Evolutionary conservation across 495 filamentous ascomycete species (phyloP).

Genomic region (Cetradonia linearis): DNA sequence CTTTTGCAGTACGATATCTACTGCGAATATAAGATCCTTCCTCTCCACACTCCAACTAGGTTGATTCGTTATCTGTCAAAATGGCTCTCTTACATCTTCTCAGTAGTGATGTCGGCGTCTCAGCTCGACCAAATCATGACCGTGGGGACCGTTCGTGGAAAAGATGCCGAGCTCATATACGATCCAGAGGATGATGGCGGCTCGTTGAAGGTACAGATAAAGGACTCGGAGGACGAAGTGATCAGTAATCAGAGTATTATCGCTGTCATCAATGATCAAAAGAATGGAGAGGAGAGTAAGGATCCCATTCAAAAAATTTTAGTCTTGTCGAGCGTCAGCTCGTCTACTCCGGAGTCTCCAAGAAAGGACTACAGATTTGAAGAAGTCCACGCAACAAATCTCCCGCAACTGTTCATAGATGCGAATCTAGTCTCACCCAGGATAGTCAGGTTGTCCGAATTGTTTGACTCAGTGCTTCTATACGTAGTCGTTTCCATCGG

Average conservation of each 20-base stretch:
- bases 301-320: slow-evolving; percentile 12
- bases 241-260: slow-evolving; percentile 13
- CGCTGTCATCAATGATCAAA: slow-evolving; percentile 10
- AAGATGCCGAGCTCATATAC: slow-evolving; percentile 7
- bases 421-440: slow-evolving; percentile 9
- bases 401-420: slow-evolving; percentile 11
- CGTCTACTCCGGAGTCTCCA: background rate
- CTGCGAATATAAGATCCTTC: slow-evolving; percentile 4
- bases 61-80: slow-evolving; percentile 1
- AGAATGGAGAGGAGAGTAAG: background rate
- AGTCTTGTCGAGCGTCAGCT: background rate
- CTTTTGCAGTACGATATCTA: background rate
- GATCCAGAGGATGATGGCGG: slow-evolving; percentile 11
- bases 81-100: background rate
- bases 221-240: slow-evolving; percentile 3
- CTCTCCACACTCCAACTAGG: background rate
- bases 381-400: slow-evolving; percentile 5
- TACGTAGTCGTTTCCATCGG: slow-evolving; percentile 63
- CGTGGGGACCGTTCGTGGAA: slow-evolving; percentile 12
- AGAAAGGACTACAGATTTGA: slow-evolving; percentile 6
- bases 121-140: background rate
- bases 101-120: background rate
- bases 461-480: slow-evolving; percentile 25
- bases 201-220: background rate
- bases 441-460: background rate